Percentiles rank a stretch among this genome's conserved stretches.
Conservation (phyloP, 371 early-diverging fungal genomes). For the Mucor indicus region DNA sequence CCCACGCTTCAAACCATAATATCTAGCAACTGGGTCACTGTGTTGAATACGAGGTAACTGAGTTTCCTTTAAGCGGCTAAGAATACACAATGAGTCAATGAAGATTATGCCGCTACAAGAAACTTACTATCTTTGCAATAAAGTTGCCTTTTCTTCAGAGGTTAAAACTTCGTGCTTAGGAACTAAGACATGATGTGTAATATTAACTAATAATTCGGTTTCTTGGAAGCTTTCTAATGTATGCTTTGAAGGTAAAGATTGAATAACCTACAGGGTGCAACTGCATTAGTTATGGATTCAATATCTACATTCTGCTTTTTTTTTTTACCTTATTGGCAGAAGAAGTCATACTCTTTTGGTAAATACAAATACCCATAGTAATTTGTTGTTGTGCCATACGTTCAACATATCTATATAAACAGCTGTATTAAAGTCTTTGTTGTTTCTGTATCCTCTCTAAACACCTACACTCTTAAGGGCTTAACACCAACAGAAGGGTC, state of each 20-base stretch:
- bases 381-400: slow-evolving; percentile 85
- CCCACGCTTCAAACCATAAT: slow-evolving; percentile 95
- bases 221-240: slow-evolving; percentile 94
- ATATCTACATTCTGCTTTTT: background rate
- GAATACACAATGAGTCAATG: background rate
- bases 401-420: slow-evolving; percentile 63
- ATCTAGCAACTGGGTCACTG: slow-evolving; percentile 95
- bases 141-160: slow-evolving; percentile 87
- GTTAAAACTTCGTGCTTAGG: slow-evolving; percentile 93
- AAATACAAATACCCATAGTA: slow-evolving; percentile 83
- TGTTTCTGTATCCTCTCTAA: background rate
- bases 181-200: slow-evolving; percentile 96
- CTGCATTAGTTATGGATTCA: background rate
- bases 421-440: background rate
- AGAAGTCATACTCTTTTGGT: slow-evolving; percentile 80
- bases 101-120: background rate
- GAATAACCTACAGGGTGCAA: slow-evolving; percentile 46
- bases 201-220: slow-evolving; percentile 96
- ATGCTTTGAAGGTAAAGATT: slow-evolving; percentile 71
- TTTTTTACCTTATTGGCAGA: slow-evolving; percentile 79
- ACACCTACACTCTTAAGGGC: slow-evolving; percentile 79
- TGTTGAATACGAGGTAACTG: slow-evolving; percentile 95
- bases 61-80: slow-evolving; percentile 88
- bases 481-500: slow-evolving; percentile 90
- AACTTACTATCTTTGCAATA: slow-evolving; percentile 90